Evolutionary conservation across 352 stramenopile genomes (phyloP).

Genomic region (Phytophthora constricta): DNA sequence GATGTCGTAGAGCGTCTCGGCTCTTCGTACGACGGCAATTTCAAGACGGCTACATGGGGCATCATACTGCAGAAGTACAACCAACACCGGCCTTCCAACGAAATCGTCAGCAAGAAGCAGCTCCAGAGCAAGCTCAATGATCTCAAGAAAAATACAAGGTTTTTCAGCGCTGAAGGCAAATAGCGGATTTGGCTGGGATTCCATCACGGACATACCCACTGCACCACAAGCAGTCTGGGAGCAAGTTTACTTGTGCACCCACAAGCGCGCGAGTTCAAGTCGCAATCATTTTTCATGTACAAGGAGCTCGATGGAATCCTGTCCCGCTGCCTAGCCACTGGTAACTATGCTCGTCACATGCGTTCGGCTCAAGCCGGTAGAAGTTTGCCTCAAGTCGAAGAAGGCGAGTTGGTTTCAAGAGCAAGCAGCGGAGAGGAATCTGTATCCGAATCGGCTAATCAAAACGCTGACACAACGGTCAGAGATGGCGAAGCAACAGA

Average conservation of each 20-base stretch:
- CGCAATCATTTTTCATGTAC: background rate
- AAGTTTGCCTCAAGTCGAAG: too few relatives aligned
- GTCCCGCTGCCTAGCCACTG: background rate
- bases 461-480: too few relatives aligned
- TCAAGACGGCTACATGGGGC: slow-evolving; percentile 1
- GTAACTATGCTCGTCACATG: background rate
- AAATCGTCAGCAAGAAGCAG: background rate
- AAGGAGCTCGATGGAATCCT: background rate
- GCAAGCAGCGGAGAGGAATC: too few relatives aligned
- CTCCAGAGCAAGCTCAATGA: slow-evolving; percentile 3
- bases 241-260: background rate
- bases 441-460: too few relatives aligned
- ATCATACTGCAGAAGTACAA: background rate
- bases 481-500: too few relatives aligned
- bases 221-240: slow-evolving; percentile 2
- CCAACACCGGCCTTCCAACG: background rate
- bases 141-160: slow-evolving; percentile 11
- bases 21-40: slow-evolving; percentile 1
- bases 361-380: too few relatives aligned
- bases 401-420: too few relatives aligned
- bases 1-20: background rate
- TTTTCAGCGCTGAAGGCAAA: slow-evolving; percentile 2
- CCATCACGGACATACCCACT: background rate
- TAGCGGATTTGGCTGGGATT: slow-evolving; percentile 8
- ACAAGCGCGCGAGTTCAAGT: slow-evolving; percentile 1